Evolutionary conservation across 1,284 basidiomycete genomes (phyloP).

Genomic region (Cutaneotrichosporon mucoides): DNA sequence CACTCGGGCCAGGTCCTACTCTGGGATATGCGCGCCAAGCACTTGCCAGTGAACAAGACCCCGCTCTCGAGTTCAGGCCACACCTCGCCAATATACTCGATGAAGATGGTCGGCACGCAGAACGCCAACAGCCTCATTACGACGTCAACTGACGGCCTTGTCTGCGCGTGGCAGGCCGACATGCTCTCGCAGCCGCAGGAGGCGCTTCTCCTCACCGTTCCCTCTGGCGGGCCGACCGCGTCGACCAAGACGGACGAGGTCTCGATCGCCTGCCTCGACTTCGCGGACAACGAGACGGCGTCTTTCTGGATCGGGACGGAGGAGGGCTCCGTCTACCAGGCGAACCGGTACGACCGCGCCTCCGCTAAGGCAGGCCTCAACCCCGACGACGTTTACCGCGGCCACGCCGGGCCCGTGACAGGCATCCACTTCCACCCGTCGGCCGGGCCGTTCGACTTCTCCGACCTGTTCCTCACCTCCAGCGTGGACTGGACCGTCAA

Average conservation of each 20-base stretch:
- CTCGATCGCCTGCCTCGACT: conserved; percentile 84
- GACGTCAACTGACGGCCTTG: conserved; percentile 90
- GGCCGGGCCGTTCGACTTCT: conserved; percentile 85
- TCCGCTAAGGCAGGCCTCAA: conserved; percentile 93
- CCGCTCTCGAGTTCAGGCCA: conserved; percentile 92
- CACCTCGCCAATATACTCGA: conserved; percentile 96
- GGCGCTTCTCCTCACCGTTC: conserved; percentile 78
- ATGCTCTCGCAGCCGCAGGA: conserved; percentile 98
- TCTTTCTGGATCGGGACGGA: conserved; percentile 96
- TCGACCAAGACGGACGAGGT: conserved; percentile 96
- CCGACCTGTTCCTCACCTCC: conserved; percentile 85
- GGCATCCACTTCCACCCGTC: conserved; percentile 92
- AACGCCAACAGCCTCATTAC: conserved; percentile 97
- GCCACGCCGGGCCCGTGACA: conserved; percentile 89
- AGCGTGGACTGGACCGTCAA: conserved; percentile 96
- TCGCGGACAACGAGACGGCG: conserved; percentile 90
- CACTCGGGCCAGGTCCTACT: conserved; percentile 97
- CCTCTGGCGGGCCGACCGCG: conserved; percentile 45
- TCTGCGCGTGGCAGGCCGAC: conserved; percentile 97
- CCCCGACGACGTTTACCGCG: conserved; percentile 82
- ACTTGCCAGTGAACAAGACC: conserved; percentile 91
- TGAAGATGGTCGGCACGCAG: conserved; percentile 95
- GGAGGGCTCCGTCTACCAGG: conserved; percentile 93
- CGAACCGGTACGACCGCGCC: conserved; percentile 92
- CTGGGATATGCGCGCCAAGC: conserved; percentile 98